phyloP scores from a whole-genome alignment of 2,329 filamentous ascomycete species.

The Zymoseptoria passerinii region DNA sequence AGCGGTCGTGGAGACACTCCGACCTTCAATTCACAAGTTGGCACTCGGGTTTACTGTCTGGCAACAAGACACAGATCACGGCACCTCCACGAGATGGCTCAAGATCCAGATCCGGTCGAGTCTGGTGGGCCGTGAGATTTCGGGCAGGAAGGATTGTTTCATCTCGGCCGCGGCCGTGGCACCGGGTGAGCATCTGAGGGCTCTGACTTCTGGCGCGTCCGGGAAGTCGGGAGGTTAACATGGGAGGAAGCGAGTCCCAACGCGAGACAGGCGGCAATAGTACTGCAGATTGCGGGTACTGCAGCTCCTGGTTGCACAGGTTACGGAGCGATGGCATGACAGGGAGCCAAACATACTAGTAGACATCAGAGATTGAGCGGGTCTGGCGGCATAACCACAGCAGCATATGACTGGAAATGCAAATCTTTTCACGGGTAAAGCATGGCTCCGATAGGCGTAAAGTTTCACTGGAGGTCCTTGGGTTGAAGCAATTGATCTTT shows the following conservation, averaged over 20 bases:
- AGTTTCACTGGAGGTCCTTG: too few species aligned
- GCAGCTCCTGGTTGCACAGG: neutral
- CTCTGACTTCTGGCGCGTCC: too few species aligned
- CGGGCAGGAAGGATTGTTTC: too few species aligned
- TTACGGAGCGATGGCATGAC: neutral
- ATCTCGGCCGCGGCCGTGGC: too few species aligned
- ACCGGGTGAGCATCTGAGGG: too few species aligned
- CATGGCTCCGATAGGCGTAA: neutral
- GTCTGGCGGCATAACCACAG: neutral
- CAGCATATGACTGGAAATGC: neutral
- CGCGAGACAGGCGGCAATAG: neutral
- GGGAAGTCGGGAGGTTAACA: too few species aligned
- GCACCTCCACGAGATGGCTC: neutral
- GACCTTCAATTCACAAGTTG: neutral
- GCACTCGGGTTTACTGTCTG: neutral
- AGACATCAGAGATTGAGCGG: neutral
- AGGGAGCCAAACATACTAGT: neutral
- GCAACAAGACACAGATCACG: neutral
- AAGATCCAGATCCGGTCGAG: neutral
- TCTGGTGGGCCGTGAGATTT: too few species aligned
- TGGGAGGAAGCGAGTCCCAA: neutral
- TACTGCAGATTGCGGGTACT: neutral
- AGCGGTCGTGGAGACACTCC: too few species aligned
- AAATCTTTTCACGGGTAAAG: neutral
- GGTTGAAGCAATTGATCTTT: too few species aligned